Evolutionary conservation across 495 filamentous ascomycete genomes (phyloP), one percentile per base, ranked within the genome.

Genomic region (Penicillium cosmopolitanum): DNA sequence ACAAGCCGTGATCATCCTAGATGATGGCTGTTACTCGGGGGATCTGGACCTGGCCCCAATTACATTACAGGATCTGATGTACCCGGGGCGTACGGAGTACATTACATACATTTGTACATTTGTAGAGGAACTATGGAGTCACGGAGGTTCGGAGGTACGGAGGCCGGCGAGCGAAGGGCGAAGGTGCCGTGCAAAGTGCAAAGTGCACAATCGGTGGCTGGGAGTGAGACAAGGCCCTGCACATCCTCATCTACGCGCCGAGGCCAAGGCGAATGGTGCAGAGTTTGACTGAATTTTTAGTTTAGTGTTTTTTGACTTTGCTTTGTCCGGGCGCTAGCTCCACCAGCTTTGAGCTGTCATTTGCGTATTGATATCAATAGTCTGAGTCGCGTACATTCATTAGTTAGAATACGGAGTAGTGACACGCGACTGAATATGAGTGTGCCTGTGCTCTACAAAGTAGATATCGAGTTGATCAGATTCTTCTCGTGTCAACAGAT

Each of bases 191-290:
- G 23, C 23, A 23, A 23, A 23, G 23, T 23, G 23, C 23, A 23
- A 23, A 23, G 23, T 23, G 23, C 23, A 23, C 23, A 44, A 5
- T 44, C 46, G 56, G 61, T 47, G 56, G 61, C 52, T 60, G 61
- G 56, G 33, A 15, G 47, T 57, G 53, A 62, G 48, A 53, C 54
- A 53, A 53, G 46, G 34, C 18, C 5, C 36, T 63, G 64, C 54
- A 63, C 57, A 61, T 66, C 64, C 61, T 66, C 54, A 66, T 66
- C 51, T 66, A 52, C 31, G 56, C 60, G 52, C 43, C 60, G 28
- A 16, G 53, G 44, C 11, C 25, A 31, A 23, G 23, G 23, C 23
- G 21, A 44, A 42, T 57, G 44, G 62, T 54, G 50, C 34, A 34
- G 51, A 36, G 18, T 56, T 48, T 23, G 40, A 33, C 16, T 46